phyloP scores from a whole-genome alignment of 2,329 filamentous ascomycete species.

The Fusarium keratoplasticum region DNA sequence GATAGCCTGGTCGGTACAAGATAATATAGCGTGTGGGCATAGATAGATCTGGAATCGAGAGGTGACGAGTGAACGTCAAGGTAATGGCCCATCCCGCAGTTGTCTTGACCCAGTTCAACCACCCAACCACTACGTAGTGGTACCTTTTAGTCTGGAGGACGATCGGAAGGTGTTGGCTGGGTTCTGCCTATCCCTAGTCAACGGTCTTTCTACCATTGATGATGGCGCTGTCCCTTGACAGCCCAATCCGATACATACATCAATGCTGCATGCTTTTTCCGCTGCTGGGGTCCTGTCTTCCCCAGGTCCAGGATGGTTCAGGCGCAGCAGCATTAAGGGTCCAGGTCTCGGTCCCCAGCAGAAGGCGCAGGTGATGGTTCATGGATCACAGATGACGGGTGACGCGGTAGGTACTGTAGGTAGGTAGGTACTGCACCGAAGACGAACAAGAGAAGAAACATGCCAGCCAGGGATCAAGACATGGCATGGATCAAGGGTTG shows the following conservation, averaged over 20 bases:
- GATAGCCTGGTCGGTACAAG: neutral
- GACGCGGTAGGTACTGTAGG: neutral
- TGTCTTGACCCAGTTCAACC: slow-evolving; percentile 15
- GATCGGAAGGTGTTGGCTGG: slow-evolving; percentile 10
- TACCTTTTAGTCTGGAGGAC: slow-evolving; percentile 11
- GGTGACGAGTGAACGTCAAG: slow-evolving; percentile 31
- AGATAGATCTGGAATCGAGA: slow-evolving; percentile 17
- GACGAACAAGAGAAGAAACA: slow-evolving; percentile 18
- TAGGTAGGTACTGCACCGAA: neutral
- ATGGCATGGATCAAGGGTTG: slow-evolving; percentile 23
- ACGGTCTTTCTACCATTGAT: neutral
- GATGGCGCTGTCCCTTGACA: neutral
- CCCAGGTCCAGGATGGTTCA: slow-evolving; percentile 25
- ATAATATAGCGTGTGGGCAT: slow-evolving; percentile 4
- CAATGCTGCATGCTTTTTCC: neutral
- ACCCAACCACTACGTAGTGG: slow-evolving; percentile 34
- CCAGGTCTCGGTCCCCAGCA: slow-evolving; percentile 21
- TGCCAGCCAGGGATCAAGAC: slow-evolving; percentile 16
- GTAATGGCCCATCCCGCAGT: slow-evolving; percentile 1
- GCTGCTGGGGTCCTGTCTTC: neutral
- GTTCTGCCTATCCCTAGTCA: slow-evolving; percentile 5
- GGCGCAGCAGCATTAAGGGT: slow-evolving; percentile 31
- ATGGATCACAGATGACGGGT: slow-evolving; percentile 16
- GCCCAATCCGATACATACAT: neutral
- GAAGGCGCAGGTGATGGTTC: slow-evolving; percentile 27